Percentiles rank a stretch among this genome's conserved stretches.
phyloP scores from a whole-genome alignment of 2,329 filamentous ascomycete species.

The Bertia moriformis region DNA sequence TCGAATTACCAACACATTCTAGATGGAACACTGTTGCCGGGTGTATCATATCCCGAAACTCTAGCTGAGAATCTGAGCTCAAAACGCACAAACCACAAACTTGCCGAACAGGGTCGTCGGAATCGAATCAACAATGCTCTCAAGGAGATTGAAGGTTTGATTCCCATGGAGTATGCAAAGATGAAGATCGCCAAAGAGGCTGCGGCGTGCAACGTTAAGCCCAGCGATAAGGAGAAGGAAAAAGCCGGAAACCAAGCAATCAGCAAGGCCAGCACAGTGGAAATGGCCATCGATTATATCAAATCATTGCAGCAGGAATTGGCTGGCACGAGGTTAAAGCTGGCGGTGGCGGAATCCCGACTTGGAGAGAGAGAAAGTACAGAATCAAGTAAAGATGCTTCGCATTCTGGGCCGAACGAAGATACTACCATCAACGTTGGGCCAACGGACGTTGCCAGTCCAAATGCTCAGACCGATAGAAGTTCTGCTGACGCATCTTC shows the following conservation, averaged over 20 bases:
- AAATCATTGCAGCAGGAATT: constrained; percentile 40
- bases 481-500: too few relatives aligned
- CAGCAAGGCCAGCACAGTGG: constrained; percentile 55
- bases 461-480: too few relatives aligned
- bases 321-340: constrained; percentile 28
- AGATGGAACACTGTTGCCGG: neutral
- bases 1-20: constrained; percentile 1
- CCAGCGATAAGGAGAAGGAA: neutral
- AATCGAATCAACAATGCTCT: constrained; percentile 1
- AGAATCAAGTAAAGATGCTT: too few relatives aligned
- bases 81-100: neutral
- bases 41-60: constrained; percentile 1
- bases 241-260: neutral
- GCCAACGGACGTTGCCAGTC: too few relatives aligned
- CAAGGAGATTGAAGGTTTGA: constrained; percentile 1
- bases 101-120: neutral
- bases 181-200: neutral
- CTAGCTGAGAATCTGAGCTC: constrained; percentile 1
- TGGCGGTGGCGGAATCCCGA: constrained; percentile 24
- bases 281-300: constrained; percentile 57
- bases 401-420: too few relatives aligned
- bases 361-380: neutral
- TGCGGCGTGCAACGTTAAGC: neutral
- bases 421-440: too few relatives aligned
- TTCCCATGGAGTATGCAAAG: neutral